A percentile compares a stretch with the other conserved stretches of the same genome.
These are phyloP conservation scores for Zelonia costaricensis DNA, from an alignment of 208 protist species.

Conservation along the genomic window DNA sequence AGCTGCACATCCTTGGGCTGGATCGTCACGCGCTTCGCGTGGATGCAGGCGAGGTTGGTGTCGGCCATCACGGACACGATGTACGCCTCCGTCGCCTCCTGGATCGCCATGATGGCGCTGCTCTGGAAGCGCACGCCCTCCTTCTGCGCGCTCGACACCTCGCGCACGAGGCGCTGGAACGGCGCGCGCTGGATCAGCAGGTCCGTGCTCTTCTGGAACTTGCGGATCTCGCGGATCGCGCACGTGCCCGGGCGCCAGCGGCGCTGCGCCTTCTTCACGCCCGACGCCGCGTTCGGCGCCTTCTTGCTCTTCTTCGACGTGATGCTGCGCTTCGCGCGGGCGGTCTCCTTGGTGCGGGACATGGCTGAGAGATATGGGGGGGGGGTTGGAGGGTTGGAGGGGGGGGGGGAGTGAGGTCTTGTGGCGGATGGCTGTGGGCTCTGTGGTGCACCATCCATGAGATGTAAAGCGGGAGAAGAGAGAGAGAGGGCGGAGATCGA, in stretches of 20 bases:
- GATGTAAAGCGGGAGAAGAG: not conserved
- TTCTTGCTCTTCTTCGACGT: constrained; percentile 97
- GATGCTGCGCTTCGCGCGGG: constrained; percentile 97
- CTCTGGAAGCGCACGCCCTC: constrained; percentile 88
- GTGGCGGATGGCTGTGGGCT: constrained; percentile 12
- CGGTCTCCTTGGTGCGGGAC: constrained; percentile 98
- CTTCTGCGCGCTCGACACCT: constrained; percentile 78
- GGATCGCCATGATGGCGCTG: constrained; percentile 78
- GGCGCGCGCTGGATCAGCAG: constrained; percentile 89
- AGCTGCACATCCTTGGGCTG: constrained; percentile 80
- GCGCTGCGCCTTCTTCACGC: constrained; percentile 97
- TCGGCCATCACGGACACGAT: constrained; percentile 93
- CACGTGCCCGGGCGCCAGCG: constrained; percentile 97
- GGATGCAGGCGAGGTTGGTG: constrained; percentile 89
- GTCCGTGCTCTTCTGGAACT: constrained; percentile 85
- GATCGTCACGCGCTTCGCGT: constrained; percentile 88
- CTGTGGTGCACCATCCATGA: not conserved
- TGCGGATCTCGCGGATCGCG: constrained; percentile 97
- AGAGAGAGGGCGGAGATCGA: constrained; percentile 7
- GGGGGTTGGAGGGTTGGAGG: constrained; percentile 4
- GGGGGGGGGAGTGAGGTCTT: not conserved
- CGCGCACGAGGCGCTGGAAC: constrained; percentile 90
- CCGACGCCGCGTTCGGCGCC: constrained; percentile 92
- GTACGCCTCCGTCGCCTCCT: constrained; percentile 93
- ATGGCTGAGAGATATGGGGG: constrained; percentile 49